A percentile compares a stretch with the other conserved stretches of the same genome.
Evolutionary conservation across 768 basidiomycete species (phyloP).

Genomic region (Infundibulicybe gibba): DNA sequence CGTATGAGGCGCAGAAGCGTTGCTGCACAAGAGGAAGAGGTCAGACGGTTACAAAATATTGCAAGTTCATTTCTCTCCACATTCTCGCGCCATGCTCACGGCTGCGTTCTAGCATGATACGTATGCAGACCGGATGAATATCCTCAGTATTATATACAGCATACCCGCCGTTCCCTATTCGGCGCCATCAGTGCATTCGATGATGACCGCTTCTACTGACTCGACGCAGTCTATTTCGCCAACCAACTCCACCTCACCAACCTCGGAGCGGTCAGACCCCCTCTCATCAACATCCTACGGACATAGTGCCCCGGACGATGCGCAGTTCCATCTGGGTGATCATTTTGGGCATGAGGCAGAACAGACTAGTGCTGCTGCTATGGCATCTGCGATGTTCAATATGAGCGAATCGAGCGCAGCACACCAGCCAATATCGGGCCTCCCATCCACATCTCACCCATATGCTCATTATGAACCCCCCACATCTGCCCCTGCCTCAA

Average conservation of each 20-base stretch:
- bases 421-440: slow-evolving; percentile 23
- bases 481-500: slow-evolving; percentile 16
- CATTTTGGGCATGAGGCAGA: slow-evolving; percentile 19
- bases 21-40: slow-evolving; percentile 90
- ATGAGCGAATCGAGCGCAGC: slow-evolving; percentile 31
- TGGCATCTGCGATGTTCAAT: slow-evolving; percentile 45
- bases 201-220: slow-evolving; percentile 15
- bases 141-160: slow-evolving; percentile 85
- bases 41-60: slow-evolving; percentile 80
- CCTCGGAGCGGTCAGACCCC: slow-evolving; percentile 43
- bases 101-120: slow-evolving; percentile 72
- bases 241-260: slow-evolving; percentile 44
- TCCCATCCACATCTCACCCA: slow-evolving; percentile 33
- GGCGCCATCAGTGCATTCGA: slow-evolving; percentile 45
- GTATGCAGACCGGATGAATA: slow-evolving; percentile 92
- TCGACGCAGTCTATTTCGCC: slow-evolving; percentile 15
- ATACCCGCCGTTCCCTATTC: slow-evolving; percentile 76
- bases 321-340: slow-evolving; percentile 17
- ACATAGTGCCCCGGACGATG: slow-evolving; percentile 33
- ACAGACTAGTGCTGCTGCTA: slow-evolving; percentile 34
- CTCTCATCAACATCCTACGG: slow-evolving; percentile 31
- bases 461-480: slow-evolving; percentile 48
- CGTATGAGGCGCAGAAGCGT: slow-evolving; percentile 68
- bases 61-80: slow-evolving; percentile 42
- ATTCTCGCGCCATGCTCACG: background rate